Conservation (phyloP, 805 yeast genomes). For the Tetrapisispora arboricola region DNA sequence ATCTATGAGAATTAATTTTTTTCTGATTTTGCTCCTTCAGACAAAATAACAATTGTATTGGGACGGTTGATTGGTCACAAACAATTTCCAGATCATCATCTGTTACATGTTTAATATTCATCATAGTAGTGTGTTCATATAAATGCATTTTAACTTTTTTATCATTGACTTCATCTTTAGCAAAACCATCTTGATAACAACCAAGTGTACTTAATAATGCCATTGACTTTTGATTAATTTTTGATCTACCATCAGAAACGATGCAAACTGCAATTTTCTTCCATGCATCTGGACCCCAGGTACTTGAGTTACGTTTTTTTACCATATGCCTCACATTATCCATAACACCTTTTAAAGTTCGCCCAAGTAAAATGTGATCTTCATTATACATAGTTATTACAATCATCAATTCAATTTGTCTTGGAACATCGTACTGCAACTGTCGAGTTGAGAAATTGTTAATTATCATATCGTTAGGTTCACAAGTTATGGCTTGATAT, state of each 20-base stretch:
- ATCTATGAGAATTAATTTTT: constrained; percentile 90
- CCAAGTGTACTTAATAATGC: constrained; percentile 81
- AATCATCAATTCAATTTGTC: constrained; percentile 76
- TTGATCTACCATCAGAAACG: constrained; percentile 85
- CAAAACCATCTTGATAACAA: constrained; percentile 90
- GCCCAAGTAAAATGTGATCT: constrained; percentile 67
- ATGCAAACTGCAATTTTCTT: constrained; percentile 83
- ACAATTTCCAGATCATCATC: constrained; percentile 53
- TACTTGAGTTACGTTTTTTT: constrained; percentile 50
- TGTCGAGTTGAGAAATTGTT: constrained; percentile 76
- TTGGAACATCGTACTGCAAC: constrained; percentile 61
- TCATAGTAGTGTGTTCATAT: constrained; percentile 88
- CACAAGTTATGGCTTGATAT: constrained; percentile 89
- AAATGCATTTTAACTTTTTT: constrained; percentile 75
- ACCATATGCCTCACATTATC: constrained; percentile 71
- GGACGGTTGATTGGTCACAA: constrained; percentile 44
- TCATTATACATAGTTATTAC: constrained; percentile 89
- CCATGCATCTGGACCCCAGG: constrained; percentile 97
- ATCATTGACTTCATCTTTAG: constrained; percentile 81
- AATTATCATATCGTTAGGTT: constrained; percentile 57
- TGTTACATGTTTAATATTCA: constrained; percentile 63
- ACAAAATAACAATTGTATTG: constrained; percentile 83
- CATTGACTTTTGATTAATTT: constrained; percentile 67
- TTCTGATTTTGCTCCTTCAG: constrained; percentile 80
- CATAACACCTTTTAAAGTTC: constrained; percentile 85